These are phyloP conservation scores for Wilcoxina mikolae DNA, from an alignment of 495 filamentous ascomycete species.

Conservation along the genomic window DNA sequence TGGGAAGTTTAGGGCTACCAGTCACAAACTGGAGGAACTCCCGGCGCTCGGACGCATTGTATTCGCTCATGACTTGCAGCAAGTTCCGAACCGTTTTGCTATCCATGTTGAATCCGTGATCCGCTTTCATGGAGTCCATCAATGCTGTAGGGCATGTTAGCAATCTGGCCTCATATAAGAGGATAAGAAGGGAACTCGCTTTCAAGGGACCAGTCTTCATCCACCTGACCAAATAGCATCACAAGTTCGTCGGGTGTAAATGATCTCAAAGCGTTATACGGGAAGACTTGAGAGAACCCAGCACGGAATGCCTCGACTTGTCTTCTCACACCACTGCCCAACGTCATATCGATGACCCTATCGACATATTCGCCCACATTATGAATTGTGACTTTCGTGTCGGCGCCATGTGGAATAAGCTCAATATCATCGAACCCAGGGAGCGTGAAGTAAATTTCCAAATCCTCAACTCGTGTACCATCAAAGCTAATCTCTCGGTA, in stretches of 20 bases:
- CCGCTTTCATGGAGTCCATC: slow-evolving; percentile 98
- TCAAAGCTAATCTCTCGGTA: slow-evolving; percentile 55
- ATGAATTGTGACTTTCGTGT: slow-evolving; percentile 64
- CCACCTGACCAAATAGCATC: slow-evolving; percentile 81
- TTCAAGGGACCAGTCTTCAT: slow-evolving; percentile 96
- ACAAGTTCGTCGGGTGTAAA: slow-evolving; percentile 97
- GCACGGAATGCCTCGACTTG: slow-evolving; percentile 83
- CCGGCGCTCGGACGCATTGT: slow-evolving; percentile 57
- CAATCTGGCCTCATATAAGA: slow-evolving; percentile 3
- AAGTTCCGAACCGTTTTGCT: slow-evolving; percentile 92
- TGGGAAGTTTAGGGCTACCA: slow-evolving; percentile 94
- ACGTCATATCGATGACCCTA: slow-evolving; percentile 76
- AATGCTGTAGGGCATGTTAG: slow-evolving; percentile 45
- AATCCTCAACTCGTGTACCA: slow-evolving; percentile 64
- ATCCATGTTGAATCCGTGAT: slow-evolving; percentile 98
- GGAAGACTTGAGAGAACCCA: slow-evolving; percentile 94
- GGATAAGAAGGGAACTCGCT: slow-evolving; percentile 43
- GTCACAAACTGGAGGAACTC: slow-evolving; percentile 98
- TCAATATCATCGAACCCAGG: slow-evolving; percentile 88
- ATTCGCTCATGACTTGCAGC: slow-evolving; percentile 88
- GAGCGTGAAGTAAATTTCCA: slow-evolving; percentile 84
- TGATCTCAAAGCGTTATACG: slow-evolving; percentile 77
- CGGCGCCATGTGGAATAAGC: slow-evolving; percentile 56
- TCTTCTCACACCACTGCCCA: slow-evolving; percentile 69
- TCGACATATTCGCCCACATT: slow-evolving; percentile 83